A percentile compares a stretch with the other conserved stretches of the same genome.
Conservation (phyloP, 2,329 filamentous ascomycete genomes). For the Dothiorella sarmentorum region DNA sequence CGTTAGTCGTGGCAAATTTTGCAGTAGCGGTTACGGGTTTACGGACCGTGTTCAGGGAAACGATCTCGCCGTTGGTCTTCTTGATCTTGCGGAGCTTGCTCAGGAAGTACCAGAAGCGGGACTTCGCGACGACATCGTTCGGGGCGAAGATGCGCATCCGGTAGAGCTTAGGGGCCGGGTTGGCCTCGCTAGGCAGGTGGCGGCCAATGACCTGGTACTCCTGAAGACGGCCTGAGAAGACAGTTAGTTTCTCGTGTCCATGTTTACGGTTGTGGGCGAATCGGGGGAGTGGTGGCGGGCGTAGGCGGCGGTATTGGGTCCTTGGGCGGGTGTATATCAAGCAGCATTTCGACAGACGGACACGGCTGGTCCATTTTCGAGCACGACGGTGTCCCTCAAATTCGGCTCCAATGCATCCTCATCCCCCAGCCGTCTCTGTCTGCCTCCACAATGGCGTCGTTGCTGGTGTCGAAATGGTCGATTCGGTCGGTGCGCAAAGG, state of each 20-base stretch:
- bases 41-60: slow-evolving; percentile 91
- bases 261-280: not conserved
- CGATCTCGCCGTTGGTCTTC: slow-evolving; percentile 99
- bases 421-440: not conserved
- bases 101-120: slow-evolving; percentile 99
- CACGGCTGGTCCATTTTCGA: not conserved
- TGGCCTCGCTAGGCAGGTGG: slow-evolving; percentile 95
- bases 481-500: slow-evolving; percentile 2
- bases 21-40: not conserved
- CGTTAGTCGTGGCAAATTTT: slow-evolving; percentile 5
- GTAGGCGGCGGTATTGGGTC: not conserved
- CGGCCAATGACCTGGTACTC: slow-evolving; percentile 99
- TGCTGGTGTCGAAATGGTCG: not conserved
- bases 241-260: slow-evolving; percentile 6
- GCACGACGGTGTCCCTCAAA: not conserved
- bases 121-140: slow-evolving; percentile 98
- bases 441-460: slow-evolving; percentile 5
- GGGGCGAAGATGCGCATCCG: slow-evolving; percentile 99
- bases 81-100: slow-evolving; percentile 99
- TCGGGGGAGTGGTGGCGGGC: not conserved
- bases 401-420: not conserved
- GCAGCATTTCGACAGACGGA: not conserved
- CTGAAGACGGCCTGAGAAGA: slow-evolving; percentile 83
- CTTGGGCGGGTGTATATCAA: not conserved
- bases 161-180: slow-evolving; percentile 97